Evolutionary conservation across 495 filamentous ascomycete genomes (phyloP).

Genomic region (Aspergillus ostianus): DNA sequence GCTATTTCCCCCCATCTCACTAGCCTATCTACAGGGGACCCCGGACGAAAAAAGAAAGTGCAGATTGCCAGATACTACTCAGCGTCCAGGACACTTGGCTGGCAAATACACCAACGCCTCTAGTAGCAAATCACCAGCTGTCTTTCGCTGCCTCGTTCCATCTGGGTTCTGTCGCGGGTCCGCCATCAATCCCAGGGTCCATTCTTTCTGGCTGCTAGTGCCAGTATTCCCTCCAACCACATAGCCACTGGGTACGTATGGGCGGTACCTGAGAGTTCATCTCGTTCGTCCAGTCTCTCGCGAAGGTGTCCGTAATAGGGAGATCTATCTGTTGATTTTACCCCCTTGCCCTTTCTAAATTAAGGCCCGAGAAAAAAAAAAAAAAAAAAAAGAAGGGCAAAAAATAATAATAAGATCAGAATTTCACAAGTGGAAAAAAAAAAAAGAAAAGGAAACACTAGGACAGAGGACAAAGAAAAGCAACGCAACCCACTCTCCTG

Average conservation of each 20-base stretch:
- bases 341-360: background rate
- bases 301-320: background rate
- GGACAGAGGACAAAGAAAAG: constrained; percentile 13
- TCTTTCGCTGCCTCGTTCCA: constrained; percentile 13
- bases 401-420: constrained; percentile 1
- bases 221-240: constrained; percentile 9
- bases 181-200: constrained; percentile 24
- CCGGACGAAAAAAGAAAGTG: background rate
- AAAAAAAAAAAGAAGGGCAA: background rate
- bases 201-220: constrained; percentile 26
- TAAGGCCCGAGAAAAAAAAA: background rate
- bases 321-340: background rate
- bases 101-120: constrained; percentile 6
- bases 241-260: constrained; percentile 15
- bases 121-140: constrained; percentile 17
- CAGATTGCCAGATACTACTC: constrained; percentile 2
- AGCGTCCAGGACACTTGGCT: constrained; percentile 7
- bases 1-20: background rate
- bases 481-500: constrained; percentile 12
- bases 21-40: constrained; percentile 5
- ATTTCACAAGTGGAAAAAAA: background rate
- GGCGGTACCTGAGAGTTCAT: constrained; percentile 11
- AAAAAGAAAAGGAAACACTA: constrained; percentile 3
- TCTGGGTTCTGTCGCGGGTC: constrained; percentile 28
- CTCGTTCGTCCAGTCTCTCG: background rate